Conservation (phyloP, 805 yeast species). For the Zygosaccharomyces bailii region DNA sequence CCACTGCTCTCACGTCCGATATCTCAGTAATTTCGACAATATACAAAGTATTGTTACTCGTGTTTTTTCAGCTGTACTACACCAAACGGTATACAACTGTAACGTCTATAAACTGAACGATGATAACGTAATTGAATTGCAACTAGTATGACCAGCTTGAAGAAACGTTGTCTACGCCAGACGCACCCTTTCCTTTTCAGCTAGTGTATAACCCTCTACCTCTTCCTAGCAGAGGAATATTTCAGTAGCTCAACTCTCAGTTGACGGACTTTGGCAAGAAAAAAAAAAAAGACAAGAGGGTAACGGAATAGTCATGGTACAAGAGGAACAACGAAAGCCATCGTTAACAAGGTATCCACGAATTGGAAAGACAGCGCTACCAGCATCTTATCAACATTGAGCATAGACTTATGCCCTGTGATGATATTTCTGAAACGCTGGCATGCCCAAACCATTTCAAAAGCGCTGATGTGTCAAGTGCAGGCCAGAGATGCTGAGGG, state of each 20-base stretch:
- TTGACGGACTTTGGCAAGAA: slow-evolving; percentile 3
- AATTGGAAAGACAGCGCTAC: background rate
- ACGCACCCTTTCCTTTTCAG: background rate
- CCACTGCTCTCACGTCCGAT: background rate
- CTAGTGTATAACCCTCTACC: background rate
- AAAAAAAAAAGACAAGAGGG: slow-evolving; percentile 10
- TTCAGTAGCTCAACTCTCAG: background rate
- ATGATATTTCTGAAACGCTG: background rate
- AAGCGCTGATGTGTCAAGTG: too few relatives aligned
- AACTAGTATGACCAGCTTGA: background rate
- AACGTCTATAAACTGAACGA: background rate
- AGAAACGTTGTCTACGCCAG: background rate
- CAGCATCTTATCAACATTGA: slow-evolving; percentile 7
- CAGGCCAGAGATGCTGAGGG: too few relatives aligned
- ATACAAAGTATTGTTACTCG: background rate
- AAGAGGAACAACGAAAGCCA: background rate
- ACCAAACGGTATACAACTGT: background rate
- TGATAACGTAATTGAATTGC: background rate
- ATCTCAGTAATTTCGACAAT: background rate
- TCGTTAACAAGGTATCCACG: background rate
- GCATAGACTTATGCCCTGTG: slow-evolving; percentile 7
- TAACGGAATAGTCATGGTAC: slow-evolving; percentile 3
- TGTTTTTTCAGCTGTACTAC: background rate
- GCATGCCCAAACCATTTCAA: too few relatives aligned
- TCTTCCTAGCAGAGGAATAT: background rate